Percentiles rank a stretch among this genome's conserved stretches.
Evolutionary conservation across 768 basidiomycete species (phyloP).

Genomic region (Rhodotorula kratochvilovae): DNA sequence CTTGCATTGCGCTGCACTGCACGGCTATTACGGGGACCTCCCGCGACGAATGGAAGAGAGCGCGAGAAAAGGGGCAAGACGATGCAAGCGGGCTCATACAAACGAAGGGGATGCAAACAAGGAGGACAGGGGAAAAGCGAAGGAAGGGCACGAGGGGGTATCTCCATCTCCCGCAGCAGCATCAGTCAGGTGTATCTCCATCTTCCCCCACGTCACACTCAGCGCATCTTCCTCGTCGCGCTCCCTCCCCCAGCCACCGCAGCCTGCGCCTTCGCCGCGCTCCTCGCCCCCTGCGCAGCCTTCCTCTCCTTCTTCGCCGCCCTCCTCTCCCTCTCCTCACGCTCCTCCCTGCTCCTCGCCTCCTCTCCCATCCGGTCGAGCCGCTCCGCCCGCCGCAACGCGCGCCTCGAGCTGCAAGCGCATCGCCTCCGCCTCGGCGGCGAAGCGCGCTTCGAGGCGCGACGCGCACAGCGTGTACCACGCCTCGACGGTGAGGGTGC

Average conservation of each 20-base stretch:
- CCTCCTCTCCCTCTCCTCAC: constrained; percentile 1
- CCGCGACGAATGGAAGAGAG: too few species aligned
- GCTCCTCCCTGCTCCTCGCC: constrained; percentile 5
- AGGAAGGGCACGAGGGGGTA: neutral
- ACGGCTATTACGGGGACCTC: too few species aligned
- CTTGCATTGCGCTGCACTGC: neutral
- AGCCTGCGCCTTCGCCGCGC: neutral
- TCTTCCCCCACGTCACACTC: neutral
- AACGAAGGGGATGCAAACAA: neutral
- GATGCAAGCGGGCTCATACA: neutral
- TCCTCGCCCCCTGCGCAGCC: neutral
- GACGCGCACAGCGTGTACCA: constrained; percentile 6
- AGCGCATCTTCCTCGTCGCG: constrained; percentile 8
- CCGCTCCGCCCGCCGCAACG: neutral
- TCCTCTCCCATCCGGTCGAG: constrained; percentile 5
- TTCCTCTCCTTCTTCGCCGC: neutral
- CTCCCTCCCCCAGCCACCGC: neutral
- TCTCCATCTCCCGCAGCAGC: neutral
- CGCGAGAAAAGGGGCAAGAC: neutral
- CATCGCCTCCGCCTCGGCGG: neutral
- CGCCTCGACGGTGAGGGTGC: neutral
- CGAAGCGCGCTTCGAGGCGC: neutral
- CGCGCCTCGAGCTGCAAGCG: neutral
- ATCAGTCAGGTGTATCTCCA: neutral
- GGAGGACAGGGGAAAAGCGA: neutral